These are phyloP conservation scores for Purshia tridentata DNA, from an alignment of 306 rosid species.

Conservation along the genomic window DNA sequence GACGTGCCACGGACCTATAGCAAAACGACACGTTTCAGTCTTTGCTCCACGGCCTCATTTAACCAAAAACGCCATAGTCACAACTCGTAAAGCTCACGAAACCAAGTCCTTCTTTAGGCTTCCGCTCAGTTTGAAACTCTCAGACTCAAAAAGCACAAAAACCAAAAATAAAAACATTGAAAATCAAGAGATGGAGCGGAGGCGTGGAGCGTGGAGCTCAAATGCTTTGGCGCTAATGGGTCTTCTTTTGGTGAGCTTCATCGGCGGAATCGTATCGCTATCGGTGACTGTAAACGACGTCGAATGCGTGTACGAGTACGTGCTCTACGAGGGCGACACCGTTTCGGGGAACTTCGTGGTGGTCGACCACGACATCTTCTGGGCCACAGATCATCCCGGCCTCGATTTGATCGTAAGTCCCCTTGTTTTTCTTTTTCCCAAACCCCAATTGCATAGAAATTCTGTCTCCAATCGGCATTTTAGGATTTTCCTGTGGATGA, in stretches of 20 bases:
- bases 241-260: constrained; percentile 47
- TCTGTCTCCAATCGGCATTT: neutral
- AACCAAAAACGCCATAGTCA: neutral
- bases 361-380: constrained; percentile 92
- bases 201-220: constrained; percentile 28
- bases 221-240: constrained; percentile 35
- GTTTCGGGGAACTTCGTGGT: constrained; percentile 91
- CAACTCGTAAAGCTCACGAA: too few relatives aligned
- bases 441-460: neutral
- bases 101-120: neutral
- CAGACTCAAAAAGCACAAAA: neutral
- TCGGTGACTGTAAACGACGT: constrained; percentile 83
- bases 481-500: neutral
- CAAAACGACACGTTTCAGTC: neutral
- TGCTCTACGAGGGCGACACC: constrained; percentile 77
- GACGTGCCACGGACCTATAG: neutral
- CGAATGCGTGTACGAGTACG: constrained; percentile 90
- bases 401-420: constrained; percentile 68
- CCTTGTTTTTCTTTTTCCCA: neutral
- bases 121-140: neutral
- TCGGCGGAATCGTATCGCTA: constrained; percentile 56
- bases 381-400: constrained; percentile 96
- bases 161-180: neutral
- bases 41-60: neutral
- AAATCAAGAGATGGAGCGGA: constrained; percentile 35